phyloP scores from a whole-genome alignment of 2,329 filamentous ascomycete species.

The Ceratocystis colombiana region DNA sequence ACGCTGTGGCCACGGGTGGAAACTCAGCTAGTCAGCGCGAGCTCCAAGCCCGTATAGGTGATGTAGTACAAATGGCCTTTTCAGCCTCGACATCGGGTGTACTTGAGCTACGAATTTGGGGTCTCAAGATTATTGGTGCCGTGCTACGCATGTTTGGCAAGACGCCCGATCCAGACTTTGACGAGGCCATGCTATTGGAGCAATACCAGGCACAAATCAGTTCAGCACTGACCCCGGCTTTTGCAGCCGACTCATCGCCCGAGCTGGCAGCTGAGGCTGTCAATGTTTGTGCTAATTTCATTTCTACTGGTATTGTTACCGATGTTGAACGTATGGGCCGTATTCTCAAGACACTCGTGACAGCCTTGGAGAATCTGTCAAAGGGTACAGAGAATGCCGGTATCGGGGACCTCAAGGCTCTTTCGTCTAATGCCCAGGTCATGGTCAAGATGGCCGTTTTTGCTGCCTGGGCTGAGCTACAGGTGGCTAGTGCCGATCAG shows the following conservation, averaged over 20 bases:
- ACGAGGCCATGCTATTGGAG: slow-evolving; percentile 91
- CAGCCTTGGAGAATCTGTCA: slow-evolving; percentile 84
- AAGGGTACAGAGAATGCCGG: slow-evolving; percentile 45
- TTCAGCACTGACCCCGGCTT: slow-evolving; percentile 89
- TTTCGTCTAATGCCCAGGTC: slow-evolving; percentile 91
- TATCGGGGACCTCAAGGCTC: slow-evolving; percentile 83
- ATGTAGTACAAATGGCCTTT: slow-evolving; percentile 93
- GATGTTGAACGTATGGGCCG: slow-evolving; percentile 98
- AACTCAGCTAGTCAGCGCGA: slow-evolving; percentile 68
- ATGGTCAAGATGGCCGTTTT: slow-evolving; percentile 99
- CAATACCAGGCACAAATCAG: slow-evolving; percentile 98
- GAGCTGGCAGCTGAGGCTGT: slow-evolving; percentile 93
- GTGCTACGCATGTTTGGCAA: slow-evolving; percentile 94
- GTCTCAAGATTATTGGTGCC: slow-evolving; percentile 85
- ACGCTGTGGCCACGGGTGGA: slow-evolving; percentile 59
- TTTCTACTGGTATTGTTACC: slow-evolving; percentile 92
- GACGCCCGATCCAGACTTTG: slow-evolving; percentile 89
- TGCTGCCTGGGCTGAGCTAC: slow-evolving; percentile 92
- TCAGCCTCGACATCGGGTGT: slow-evolving; percentile 93
- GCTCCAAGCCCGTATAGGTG: slow-evolving; percentile 73
- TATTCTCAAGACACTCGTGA: slow-evolving; percentile 86
- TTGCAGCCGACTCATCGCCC: slow-evolving; percentile 88
- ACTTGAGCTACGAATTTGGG: slow-evolving; percentile 78
- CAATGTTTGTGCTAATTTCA: slow-evolving; percentile 95
- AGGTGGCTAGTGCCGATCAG: slow-evolving; percentile 89